Evolutionary conservation across 2,329 filamentous ascomycete species (phyloP).

Genomic region (Blastomyces gilchristii): DNA sequence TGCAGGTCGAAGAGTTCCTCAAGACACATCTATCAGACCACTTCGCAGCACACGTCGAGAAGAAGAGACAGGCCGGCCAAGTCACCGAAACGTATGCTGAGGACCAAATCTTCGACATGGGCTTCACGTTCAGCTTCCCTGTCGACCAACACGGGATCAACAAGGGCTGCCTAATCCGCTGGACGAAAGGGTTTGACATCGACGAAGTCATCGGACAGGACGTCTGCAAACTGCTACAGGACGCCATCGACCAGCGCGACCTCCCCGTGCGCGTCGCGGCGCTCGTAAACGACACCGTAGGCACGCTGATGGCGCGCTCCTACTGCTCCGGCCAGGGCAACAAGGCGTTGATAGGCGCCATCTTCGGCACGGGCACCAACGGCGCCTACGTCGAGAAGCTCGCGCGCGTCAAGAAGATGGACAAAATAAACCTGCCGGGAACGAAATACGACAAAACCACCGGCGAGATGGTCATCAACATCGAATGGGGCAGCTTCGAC

Average conservation of each 20-base stretch:
- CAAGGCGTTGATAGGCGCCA: slow-evolving; percentile 84
- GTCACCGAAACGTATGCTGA: slow-evolving; percentile 52
- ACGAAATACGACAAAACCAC: slow-evolving; percentile 61
- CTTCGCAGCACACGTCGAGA: slow-evolving; percentile 60
- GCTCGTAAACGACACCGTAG: slow-evolving; percentile 93
- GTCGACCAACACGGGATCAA: slow-evolving; percentile 92
- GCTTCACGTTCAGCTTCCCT: slow-evolving; percentile 98
- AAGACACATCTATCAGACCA: slow-evolving; percentile 79
- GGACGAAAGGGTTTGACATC: slow-evolving; percentile 98
- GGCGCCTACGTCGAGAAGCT: slow-evolving; percentile 95
- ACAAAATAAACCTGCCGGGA: slow-evolving; percentile 41
- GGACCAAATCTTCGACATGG: slow-evolving; percentile 77
- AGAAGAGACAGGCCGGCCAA: slow-evolving; percentile 50
- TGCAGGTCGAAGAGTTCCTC: slow-evolving; percentile 83
- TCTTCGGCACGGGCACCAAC: slow-evolving; percentile 96
- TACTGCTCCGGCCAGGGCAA: slow-evolving; percentile 83
- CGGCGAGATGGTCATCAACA: slow-evolving; percentile 95
- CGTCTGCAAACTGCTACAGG: slow-evolving; percentile 80
- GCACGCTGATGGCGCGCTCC: slow-evolving; percentile 92
- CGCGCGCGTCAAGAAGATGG: slow-evolving; percentile 68
- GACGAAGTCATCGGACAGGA: slow-evolving; percentile 89
- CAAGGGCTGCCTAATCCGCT: slow-evolving; percentile 84
- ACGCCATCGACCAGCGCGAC: slow-evolving; percentile 73
- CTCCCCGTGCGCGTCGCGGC: slow-evolving; percentile 92
- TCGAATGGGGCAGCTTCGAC: slow-evolving; percentile 97